Evolutionary conservation across 2,329 filamentous ascomycete species (phyloP), one percentile per base, ranked within the genome.

Genomic region (Bipolaris victoriae): DNA sequence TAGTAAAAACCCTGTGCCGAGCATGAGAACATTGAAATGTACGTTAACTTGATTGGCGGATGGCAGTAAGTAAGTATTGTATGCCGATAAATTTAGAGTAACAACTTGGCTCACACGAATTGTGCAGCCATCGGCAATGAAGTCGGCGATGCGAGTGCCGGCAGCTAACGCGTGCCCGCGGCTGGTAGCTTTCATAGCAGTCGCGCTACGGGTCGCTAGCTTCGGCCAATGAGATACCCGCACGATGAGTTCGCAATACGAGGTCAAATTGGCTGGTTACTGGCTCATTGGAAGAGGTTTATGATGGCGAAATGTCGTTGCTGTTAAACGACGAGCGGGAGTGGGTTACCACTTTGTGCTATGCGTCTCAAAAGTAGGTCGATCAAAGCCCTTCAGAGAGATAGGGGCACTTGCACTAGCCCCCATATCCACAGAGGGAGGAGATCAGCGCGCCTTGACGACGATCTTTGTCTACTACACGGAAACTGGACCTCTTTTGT

Each of bases 111-210:
- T 39, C 33, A 20, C 43, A 53, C 24, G 16, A 41, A 5, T 46
- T 31, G 47, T 49, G 39, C 47, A 45, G 26, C 31, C 22, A 35
- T 20, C 52, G 46, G 53, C 47, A 53, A 18, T 41, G 20, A 33
- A 49, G 37, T 55, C 37, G 46, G 52, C 52, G 36, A 50, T 55
- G 29, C 31, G 45, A 18, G 16, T 46, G 37, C 45, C 55, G 55
- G 50, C 37, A 55, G 45, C 55, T 57, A 57, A 49, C 26, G 39
- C 31, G 26, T 46, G 18, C 45, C 45, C 51, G 33, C 55, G 55
- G 31, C 40, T 33, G 45, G 40, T 37, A 55, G 45, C 37, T 49
- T 55, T 26, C 24, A 36, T 53, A 35, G 36, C 33, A 50, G 13
- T 49, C 49, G 44, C 46, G 37, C 54, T 51, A 51, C 39, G 45